Conservation (phyloP, 345 rosid genomes). For the Eucalyptus polyanthemos region DNA sequence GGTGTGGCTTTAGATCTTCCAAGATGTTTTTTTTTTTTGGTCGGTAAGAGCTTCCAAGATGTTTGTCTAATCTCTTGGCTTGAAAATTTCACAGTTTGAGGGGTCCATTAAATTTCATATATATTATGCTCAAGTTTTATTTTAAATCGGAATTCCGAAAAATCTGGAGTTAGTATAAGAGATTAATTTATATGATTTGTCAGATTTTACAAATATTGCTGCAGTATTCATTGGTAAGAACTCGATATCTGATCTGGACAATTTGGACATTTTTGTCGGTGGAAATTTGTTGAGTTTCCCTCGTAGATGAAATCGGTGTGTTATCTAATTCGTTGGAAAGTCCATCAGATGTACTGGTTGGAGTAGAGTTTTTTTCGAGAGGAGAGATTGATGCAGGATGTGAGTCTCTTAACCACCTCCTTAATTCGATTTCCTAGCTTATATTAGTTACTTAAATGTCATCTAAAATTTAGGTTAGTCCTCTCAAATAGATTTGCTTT, state of each 20-base stretch:
- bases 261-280: background rate
- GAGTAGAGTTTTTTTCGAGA: background rate
- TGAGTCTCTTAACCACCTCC: background rate
- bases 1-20: background rate
- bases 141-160: background rate
- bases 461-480: background rate
- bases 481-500: background rate
- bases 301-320: background rate
- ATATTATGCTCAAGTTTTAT: background rate
- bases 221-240: background rate
- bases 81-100: background rate
- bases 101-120: background rate
- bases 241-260: background rate
- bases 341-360: background rate
- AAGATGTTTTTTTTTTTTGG: background rate
- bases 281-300: background rate
- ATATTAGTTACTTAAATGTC: background rate
- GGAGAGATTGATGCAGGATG: background rate
- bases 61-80: background rate
- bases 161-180: background rate
- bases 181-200: background rate
- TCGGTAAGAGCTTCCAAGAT: background rate
- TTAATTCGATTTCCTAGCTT: background rate
- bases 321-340: background rate
- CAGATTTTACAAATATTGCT: background rate